Evolutionary conservation across 768 basidiomycete species (phyloP).

Genomic region (Leccinum disarticulatum): DNA sequence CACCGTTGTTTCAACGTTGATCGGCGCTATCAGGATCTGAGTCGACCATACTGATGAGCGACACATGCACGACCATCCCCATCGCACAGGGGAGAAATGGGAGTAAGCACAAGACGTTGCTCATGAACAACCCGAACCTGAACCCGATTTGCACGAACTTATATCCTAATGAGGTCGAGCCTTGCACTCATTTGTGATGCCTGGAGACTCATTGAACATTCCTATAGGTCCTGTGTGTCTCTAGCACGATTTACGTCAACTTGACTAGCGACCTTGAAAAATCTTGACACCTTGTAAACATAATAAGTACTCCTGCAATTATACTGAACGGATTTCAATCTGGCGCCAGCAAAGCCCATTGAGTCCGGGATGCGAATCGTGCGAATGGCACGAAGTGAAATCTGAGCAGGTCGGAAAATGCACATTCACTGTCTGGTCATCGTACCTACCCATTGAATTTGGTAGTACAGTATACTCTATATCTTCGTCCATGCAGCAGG

Average conservation of each 20-base stretch:
- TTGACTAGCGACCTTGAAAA: slow-evolving; percentile 12
- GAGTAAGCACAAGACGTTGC: slow-evolving; percentile 48
- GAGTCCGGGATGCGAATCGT: too few species aligned
- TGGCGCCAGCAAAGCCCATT: too few species aligned
- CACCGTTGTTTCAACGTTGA: too few species aligned
- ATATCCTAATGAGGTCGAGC: slow-evolving; percentile 54
- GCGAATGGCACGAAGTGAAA: too few species aligned
- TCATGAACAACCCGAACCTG: slow-evolving; percentile 66
- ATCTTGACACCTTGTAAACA: background rate
- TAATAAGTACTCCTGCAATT: background rate
- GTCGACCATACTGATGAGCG: too few species aligned
- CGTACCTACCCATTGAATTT: slow-evolving; percentile 57
- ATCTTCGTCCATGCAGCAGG: slow-evolving; percentile 41
- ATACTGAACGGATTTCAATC: too few species aligned
- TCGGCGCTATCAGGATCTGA: too few species aligned
- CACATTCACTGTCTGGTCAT: slow-evolving; percentile 2
- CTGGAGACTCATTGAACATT: background rate
- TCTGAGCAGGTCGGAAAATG: too few species aligned
- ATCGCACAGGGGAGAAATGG: too few species aligned
- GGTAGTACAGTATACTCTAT: slow-evolving; percentile 58
- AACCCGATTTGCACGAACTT: slow-evolving; percentile 52
- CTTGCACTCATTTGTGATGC: background rate
- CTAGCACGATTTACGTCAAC: slow-evolving; percentile 27
- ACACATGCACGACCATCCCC: too few species aligned
- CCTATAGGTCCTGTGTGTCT: slow-evolving; percentile 29